Evolutionary conservation across 2,329 filamentous ascomycete genomes (phyloP).

Genomic region (Rutstroemia sp.): DNA sequence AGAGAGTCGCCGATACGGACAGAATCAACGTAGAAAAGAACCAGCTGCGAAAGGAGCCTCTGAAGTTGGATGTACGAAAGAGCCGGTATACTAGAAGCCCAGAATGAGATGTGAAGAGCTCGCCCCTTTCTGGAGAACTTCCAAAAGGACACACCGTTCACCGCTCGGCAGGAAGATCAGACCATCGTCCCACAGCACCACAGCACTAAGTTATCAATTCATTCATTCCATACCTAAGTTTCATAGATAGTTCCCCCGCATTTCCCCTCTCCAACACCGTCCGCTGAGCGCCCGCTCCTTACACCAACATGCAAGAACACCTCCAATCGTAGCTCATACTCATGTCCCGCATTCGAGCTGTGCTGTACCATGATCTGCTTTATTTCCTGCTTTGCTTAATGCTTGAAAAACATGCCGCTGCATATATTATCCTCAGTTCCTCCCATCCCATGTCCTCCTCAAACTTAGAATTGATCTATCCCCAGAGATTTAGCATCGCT

Average conservation of each 20-base stretch:
- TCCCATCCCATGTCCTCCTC: background rate
- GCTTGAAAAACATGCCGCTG: background rate
- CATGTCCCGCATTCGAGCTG: background rate
- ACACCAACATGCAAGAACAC: background rate
- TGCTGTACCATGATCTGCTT: background rate
- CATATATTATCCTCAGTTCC: background rate
- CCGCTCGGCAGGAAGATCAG: no score
- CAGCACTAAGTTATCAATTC: no score
- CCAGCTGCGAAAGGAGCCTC: no score
- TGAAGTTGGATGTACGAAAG: no score
- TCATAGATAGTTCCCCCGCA: background rate
- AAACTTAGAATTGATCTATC: conserved; percentile 25
- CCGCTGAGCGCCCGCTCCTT: background rate
- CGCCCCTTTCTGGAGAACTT: no score
- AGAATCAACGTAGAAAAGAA: no score
- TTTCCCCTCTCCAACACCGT: background rate
- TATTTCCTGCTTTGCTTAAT: background rate
- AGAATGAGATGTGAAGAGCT: no score
- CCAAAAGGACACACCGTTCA: no score
- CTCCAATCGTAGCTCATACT: background rate
- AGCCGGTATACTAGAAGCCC: no score
- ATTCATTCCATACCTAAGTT: no score
- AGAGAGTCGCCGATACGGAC: no score
- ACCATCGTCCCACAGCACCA: no score
- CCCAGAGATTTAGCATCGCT: conserved; percentile 2